Evolutionary conservation across 208 protist species (phyloP), one percentile per base, ranked within the genome.

Genomic region (Leishmania martiniquensis): DNA sequence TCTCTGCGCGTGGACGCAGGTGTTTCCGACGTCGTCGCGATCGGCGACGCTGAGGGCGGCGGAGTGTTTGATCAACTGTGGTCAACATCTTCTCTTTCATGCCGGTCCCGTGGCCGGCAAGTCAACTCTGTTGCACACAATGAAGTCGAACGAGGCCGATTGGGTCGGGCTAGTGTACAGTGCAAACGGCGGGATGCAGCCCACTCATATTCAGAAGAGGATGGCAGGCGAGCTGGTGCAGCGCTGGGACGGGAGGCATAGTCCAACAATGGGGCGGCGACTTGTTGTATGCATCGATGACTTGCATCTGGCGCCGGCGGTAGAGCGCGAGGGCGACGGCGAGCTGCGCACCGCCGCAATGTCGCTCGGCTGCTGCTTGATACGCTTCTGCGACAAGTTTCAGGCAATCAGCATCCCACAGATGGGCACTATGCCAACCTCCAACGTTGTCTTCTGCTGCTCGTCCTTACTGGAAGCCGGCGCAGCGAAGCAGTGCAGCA

Each of bases 261-360:
- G 87, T 4, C 91, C 93, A 44, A 83, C 81, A 49, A 52, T 92
- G 22, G 93, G 91, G 13, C 84, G 85, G 25, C 90, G 87, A 29
- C 79, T 97, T n/a, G 85, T 96, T 4, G 82, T 97, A 42, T 95
- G 89, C 82, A 90, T 97, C 39, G 93, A 97, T 71, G 93, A 97
- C 84, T 79, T 96, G n/a, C 88, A 96, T 75, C 75, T 96, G 47
- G 84, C 84, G 12, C 85, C 76, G 25, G 34, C 57, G 34, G 49
- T 77, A 20, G 17, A 42, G 52, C n/a, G 20, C 73, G 77, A 79
- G 37, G 52, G 63, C 4, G 55, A 59, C 51, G 75, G 22, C 34
- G 37, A 62, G 47, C 13, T 42, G 12, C 39, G 57, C 15, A 74
- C 32, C 37, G 49, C 29, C 70, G 25, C 70, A 37, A 42, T 62